A percentile compares a stretch with the other conserved stretches of the same genome.
Evolutionary conservation across 768 basidiomycete species (phyloP).

Genomic region (Russula vinacea): DNA sequence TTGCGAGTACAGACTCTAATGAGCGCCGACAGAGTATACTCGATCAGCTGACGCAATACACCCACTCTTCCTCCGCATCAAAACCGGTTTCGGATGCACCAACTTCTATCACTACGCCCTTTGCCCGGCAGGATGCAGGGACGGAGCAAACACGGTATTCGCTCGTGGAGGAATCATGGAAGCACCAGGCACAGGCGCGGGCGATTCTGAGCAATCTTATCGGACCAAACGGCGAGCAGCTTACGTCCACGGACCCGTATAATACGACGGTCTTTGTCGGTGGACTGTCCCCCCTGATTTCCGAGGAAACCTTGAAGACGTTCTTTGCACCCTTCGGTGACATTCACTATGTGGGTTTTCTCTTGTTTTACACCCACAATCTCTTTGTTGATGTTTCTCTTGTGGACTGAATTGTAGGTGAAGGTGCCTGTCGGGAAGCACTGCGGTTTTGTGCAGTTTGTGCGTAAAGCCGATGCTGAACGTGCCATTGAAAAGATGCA

Average conservation of each 20-base stretch:
- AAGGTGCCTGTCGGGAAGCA: slow-evolving; percentile 96
- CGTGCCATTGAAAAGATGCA: slow-evolving; percentile 95
- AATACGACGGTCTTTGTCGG: slow-evolving; percentile 97
- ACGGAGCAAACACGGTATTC: slow-evolving; percentile 48
- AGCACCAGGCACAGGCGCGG: slow-evolving; percentile 78
- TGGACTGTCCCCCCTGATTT: slow-evolving; percentile 81
- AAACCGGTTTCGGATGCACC: slow-evolving; percentile 20
- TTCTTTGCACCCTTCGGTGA: slow-evolving; percentile 93
- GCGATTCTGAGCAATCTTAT: slow-evolving; percentile 81
- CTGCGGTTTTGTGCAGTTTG: slow-evolving; percentile 95
- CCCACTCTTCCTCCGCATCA: slow-evolving; percentile 11
- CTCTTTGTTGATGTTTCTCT: slow-evolving; percentile 17
- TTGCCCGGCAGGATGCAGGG: slow-evolving; percentile 46
- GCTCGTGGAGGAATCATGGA: slow-evolving; percentile 74
- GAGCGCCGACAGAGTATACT: slow-evolving; percentile 49
- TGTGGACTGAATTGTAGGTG: slow-evolving; percentile 50
- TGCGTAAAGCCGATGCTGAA: slow-evolving; percentile 88
- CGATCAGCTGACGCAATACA: slow-evolving; percentile 44
- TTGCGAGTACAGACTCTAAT: slow-evolving; percentile 49
- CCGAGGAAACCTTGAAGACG: slow-evolving; percentile 86
- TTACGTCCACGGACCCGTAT: slow-evolving; percentile 89
- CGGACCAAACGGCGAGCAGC: slow-evolving; percentile 81
- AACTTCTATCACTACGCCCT: slow-evolving; percentile 41
- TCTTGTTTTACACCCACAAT: slow-evolving; percentile 12
- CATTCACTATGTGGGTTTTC: slow-evolving; percentile 74